These are phyloP conservation scores for Pyricularia grisea DNA, from an alignment of 2,329 filamentous ascomycete species.

Conservation along the genomic window DNA sequence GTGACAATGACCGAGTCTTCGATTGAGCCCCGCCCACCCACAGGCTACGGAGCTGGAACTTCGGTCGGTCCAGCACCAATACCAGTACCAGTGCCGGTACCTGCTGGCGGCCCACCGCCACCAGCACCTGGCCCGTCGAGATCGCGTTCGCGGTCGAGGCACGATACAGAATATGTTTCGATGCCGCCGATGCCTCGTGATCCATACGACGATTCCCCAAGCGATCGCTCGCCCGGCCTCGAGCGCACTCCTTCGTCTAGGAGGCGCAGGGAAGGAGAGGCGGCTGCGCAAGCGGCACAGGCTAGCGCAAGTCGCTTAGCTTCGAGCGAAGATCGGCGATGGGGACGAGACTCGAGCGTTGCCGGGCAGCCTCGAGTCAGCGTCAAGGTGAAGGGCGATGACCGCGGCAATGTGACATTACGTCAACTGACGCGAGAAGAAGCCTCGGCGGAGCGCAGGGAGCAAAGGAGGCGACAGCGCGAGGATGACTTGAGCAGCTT, in stretches of 20 bases:
- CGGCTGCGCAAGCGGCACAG: constrained; percentile 36
- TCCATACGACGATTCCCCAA: constrained; percentile 34
- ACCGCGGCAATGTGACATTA: constrained; percentile 52
- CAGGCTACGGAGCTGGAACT: constrained; percentile 1
- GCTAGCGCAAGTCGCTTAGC: constrained; percentile 38
- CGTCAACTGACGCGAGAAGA: constrained; percentile 53
- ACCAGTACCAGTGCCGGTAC: neutral
- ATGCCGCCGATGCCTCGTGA: constrained; percentile 41
- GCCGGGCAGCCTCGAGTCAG: constrained; percentile 35
- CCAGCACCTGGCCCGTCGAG: constrained; percentile 10
- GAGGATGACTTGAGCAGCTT: constrained; percentile 44
- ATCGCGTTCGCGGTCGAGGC: constrained; percentile 30
- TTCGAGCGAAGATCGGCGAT: constrained; percentile 32
- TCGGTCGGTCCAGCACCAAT: constrained; percentile 18
- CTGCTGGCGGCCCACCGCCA: constrained; percentile 4
- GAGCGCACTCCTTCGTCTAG: constrained; percentile 32
- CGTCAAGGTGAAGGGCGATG: constrained; percentile 51
- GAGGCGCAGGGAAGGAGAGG: constrained; percentile 33
- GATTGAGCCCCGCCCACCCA: constrained; percentile 25
- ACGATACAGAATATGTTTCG: constrained; percentile 22
- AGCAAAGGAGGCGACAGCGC: constrained; percentile 23
- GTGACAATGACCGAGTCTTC: constrained; percentile 18
- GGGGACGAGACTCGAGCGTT: constrained; percentile 24
- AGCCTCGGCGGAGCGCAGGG: constrained; percentile 31
- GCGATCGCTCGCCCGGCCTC: constrained; percentile 24